These are phyloP conservation scores for Lactarius evosmus DNA, from an alignment of 768 basidiomycete genomes.

Conservation along the genomic window DNA sequence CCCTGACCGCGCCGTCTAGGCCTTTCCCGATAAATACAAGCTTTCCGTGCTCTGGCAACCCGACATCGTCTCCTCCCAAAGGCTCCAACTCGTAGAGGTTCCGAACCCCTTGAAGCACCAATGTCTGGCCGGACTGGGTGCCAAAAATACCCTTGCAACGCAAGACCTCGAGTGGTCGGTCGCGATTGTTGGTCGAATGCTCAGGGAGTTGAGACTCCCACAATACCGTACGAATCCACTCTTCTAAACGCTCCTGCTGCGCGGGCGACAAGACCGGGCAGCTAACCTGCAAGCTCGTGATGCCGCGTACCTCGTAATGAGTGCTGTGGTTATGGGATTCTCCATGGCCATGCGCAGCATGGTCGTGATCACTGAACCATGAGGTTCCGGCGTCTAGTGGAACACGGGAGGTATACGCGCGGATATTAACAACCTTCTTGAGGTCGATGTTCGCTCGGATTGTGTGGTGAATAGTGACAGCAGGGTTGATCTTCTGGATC, in stretches of 20 bases:
- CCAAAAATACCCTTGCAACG: constrained; percentile 86
- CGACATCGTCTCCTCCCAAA: constrained; percentile 39
- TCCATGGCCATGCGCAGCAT: constrained; percentile 34
- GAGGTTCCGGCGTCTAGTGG: constrained; percentile 31
- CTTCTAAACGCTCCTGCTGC: constrained; percentile 58
- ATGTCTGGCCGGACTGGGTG: constrained; percentile 50
- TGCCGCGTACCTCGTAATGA: constrained; percentile 76
- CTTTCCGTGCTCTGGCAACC: constrained; percentile 66
- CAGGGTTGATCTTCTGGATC: constrained; percentile 77
- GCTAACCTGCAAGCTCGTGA: constrained; percentile 72
- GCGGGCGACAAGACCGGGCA: constrained; percentile 55
- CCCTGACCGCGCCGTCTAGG: constrained; percentile 52
- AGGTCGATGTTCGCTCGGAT: constrained; percentile 72
- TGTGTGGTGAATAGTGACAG: constrained; percentile 70
- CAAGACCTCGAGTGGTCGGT: constrained; percentile 53
- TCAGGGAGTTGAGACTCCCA: constrained; percentile 70
- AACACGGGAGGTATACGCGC: constrained; percentile 66
- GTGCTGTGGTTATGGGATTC: constrained; percentile 31
- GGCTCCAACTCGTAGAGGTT: constrained; percentile 76
- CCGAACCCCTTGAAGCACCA: constrained; percentile 88
- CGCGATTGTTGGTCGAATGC: constrained; percentile 18
- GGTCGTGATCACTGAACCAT: constrained; percentile 33
- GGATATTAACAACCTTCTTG: constrained; percentile 69
- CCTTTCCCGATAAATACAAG: constrained; percentile 87
- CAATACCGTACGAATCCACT: constrained; percentile 75